A percentile compares a stretch with the other conserved stretches of the same genome.
phyloP scores from a whole-genome alignment of 176 grass and related monocot species.

The Neostapfia colusana region DNA sequence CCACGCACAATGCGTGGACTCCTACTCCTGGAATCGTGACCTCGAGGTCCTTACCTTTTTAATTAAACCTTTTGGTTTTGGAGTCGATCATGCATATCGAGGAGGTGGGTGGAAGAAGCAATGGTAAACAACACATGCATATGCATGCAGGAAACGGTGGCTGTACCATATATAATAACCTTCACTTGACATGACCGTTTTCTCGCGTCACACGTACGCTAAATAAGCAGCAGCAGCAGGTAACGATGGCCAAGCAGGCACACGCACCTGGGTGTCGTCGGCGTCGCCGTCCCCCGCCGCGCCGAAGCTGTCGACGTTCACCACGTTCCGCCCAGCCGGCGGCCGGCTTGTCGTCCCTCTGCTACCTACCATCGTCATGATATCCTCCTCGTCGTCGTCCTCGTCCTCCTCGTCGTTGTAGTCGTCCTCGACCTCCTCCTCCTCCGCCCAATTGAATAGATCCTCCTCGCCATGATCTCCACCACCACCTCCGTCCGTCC shows the following conservation, averaged over 20 bases:
- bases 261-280: conserved; percentile 80
- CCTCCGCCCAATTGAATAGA: neutral
- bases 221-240: neutral
- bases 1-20: conserved; percentile 40
- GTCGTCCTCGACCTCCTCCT: too few relatives aligned
- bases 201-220: neutral
- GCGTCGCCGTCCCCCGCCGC: conserved; percentile 61
- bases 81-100: too few relatives aligned
- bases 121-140: too few relatives aligned
- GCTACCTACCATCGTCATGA: neutral
- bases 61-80: too few relatives aligned
- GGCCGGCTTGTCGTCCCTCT: neutral
- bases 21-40: conserved; percentile 23
- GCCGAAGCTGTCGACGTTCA: conserved; percentile 83
- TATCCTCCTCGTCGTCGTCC: fast-evolving
- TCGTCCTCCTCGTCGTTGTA: fast-evolving
- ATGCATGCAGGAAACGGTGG: too few relatives aligned
- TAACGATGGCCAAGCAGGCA: neutral
- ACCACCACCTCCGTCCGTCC: conserved; percentile 8
- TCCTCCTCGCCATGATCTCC: neutral
- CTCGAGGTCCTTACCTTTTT: neutral
- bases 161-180: too few relatives aligned
- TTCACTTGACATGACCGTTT: neutral
- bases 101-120: too few relatives aligned
- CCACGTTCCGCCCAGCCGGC: conserved; percentile 42